A percentile compares a stretch with the other conserved stretches of the same genome.
phyloP scores from a whole-genome alignment of 1,284 basidiomycete species.

The Microbotryomycetes sp. region DNA sequence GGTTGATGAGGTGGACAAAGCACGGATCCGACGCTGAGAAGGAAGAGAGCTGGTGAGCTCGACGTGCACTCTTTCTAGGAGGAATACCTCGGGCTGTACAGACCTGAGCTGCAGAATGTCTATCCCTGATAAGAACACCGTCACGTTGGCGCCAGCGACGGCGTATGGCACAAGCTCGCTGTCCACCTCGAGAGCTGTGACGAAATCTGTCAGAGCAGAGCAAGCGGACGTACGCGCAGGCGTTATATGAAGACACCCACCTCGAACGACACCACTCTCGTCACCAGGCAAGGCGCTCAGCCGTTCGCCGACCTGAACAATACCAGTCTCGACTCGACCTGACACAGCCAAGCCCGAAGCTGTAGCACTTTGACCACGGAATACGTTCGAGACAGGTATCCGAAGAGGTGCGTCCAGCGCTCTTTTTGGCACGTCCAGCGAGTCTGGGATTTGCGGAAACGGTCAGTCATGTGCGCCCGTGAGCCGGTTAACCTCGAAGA shows the following conservation, averaged over 20 bases:
- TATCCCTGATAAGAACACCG: constrained; percentile 72
- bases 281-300: constrained; percentile 85
- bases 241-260: constrained; percentile 47
- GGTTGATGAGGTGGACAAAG: constrained; percentile 67
- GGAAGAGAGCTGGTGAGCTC: neutral
- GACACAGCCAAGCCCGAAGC: constrained; percentile 67
- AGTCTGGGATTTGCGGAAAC: constrained; percentile 50
- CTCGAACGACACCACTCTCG: constrained; percentile 73
- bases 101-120: constrained; percentile 71
- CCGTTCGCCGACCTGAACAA: constrained; percentile 86
- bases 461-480: neutral
- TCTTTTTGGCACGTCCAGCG: constrained; percentile 70
- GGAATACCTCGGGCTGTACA: constrained; percentile 2
- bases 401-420: constrained; percentile 72
- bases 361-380: constrained; percentile 72
- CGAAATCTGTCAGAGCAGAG: neutral
- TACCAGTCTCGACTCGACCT: constrained; percentile 79
- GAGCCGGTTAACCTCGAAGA: neutral
- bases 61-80: neutral
- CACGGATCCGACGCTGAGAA: constrained; percentile 67
- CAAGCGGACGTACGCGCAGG: constrained; percentile 32
- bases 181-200: constrained; percentile 76
- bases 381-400: constrained; percentile 90
- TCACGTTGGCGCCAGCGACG: constrained; percentile 81
- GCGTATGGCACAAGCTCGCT: constrained; percentile 76